Conservation (phyloP, 2,329 filamentous ascomycete genomes). For the Coniochaeta sp. region DNA sequence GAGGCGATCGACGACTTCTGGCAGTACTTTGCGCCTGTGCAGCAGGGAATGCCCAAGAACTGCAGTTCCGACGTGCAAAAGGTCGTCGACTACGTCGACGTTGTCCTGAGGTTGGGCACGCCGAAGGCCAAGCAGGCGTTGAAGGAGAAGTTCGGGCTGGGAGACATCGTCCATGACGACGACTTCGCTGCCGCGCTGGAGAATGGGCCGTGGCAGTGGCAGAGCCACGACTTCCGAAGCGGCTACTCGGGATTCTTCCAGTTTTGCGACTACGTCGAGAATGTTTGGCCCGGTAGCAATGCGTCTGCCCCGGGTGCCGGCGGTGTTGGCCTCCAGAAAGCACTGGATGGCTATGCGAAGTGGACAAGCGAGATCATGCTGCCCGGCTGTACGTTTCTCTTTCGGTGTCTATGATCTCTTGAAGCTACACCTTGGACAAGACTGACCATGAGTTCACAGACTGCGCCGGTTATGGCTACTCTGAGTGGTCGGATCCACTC, state of each 20-base stretch:
- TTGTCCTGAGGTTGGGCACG: constrained; percentile 29
- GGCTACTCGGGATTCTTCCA: constrained; percentile 38
- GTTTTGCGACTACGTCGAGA: constrained; percentile 43
- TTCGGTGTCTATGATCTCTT: background rate
- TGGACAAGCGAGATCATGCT: constrained; percentile 33
- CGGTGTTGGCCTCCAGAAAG: constrained; percentile 43
- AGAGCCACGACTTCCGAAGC: constrained; percentile 23
- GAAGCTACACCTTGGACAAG: background rate
- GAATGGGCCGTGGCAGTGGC: constrained; percentile 52
- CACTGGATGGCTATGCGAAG: constrained; percentile 42
- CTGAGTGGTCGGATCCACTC: constrained; percentile 31
- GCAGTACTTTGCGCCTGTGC: constrained; percentile 47
- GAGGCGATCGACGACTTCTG: constrained; percentile 44
- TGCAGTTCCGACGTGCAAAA: constrained; percentile 43
- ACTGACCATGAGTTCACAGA: background rate
- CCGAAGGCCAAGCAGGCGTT: constrained; percentile 31
- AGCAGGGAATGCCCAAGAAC: constrained; percentile 46
- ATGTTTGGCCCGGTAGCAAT: constrained; percentile 31
- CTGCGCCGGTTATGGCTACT: constrained; percentile 21
- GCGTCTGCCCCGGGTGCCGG: constrained; percentile 34
- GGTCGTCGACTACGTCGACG: constrained; percentile 46
- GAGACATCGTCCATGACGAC: constrained; percentile 31
- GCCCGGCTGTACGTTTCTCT: constrained; percentile 27
- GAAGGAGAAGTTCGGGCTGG: constrained; percentile 42
- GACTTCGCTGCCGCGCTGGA: constrained; percentile 42